These are phyloP conservation scores for Fusarium sp. DNA, from an alignment of 2,329 filamentous ascomycete genomes.

Conservation along the genomic window DNA sequence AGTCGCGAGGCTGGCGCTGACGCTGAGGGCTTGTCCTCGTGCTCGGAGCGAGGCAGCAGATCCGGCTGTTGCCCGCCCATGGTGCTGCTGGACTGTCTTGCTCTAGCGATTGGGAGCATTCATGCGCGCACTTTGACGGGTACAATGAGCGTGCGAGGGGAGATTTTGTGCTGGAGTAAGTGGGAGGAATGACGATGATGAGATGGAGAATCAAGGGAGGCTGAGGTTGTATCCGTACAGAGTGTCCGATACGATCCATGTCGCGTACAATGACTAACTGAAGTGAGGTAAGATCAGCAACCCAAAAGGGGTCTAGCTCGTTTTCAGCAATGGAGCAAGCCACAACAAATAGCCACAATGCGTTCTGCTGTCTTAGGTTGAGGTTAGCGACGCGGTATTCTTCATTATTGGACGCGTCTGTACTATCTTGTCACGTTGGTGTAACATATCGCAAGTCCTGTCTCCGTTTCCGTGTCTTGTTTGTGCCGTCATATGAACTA, in stretches of 20 bases:
- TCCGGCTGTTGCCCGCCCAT: conserved; percentile 39
- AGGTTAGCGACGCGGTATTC: background rate
- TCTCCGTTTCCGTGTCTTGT: too few species aligned
- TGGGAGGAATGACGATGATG: conserved; percentile 6
- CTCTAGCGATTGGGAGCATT: conserved; percentile 36
- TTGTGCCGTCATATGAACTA: too few species aligned
- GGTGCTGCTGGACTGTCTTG: conserved; percentile 29
- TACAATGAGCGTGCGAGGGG: background rate
- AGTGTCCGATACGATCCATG: conserved; percentile 33
- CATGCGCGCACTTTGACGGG: conserved; percentile 15
- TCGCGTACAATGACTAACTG: conserved; percentile 16
- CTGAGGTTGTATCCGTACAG: conserved; percentile 12
- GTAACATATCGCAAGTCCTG: too few species aligned
- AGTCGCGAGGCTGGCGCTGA: conserved; percentile 22
- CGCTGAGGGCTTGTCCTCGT: conserved; percentile 22
- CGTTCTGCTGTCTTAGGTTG: background rate
- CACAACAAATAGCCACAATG: background rate
- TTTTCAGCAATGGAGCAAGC: background rate
- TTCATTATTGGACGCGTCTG: background rate
- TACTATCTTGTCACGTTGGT: too few species aligned
- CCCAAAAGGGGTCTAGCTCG: conserved; percentile 4
- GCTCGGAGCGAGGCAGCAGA: conserved; percentile 36
- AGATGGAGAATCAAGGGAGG: conserved; percentile 19
- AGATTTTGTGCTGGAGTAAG: background rate
- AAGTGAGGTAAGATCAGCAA: conserved; percentile 21